A percentile compares a stretch with the other conserved stretches of the same genome.
Conservation (phyloP, 2,329 filamentous ascomycete species). For the Elsinoe ampelina region DNA sequence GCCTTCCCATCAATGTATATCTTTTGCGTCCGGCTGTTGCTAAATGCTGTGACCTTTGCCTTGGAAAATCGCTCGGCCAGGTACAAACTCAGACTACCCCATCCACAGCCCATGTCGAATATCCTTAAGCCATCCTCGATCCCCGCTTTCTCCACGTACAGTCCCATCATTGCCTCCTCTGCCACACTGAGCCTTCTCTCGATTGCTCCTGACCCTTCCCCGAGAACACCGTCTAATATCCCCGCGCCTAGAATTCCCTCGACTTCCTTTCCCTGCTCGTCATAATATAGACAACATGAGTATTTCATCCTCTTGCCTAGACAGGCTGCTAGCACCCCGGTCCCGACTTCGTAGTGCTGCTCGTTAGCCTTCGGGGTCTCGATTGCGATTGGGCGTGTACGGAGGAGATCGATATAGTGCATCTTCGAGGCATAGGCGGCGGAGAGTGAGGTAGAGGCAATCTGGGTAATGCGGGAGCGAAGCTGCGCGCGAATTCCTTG, state of each 20-base stretch:
- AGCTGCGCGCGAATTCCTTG: constrained; percentile 59
- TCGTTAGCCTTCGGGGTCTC: constrained; percentile 56
- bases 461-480: constrained; percentile 48
- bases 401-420: constrained; percentile 51
- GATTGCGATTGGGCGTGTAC: constrained; percentile 56
- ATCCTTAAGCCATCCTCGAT: constrained; percentile 52
- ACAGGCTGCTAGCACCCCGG: constrained; percentile 51
- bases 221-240: neutral
- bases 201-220: neutral
- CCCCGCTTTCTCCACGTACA: constrained; percentile 53
- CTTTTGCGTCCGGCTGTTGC: constrained; percentile 61
- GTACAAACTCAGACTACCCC: constrained; percentile 57
- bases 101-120: constrained; percentile 59
- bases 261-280: constrained; percentile 45
- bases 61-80: constrained; percentile 57
- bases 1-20: constrained; percentile 55
- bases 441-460: constrained; percentile 45
- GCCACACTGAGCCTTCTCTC: constrained; percentile 29
- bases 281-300: constrained; percentile 56
- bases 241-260: constrained; percentile 13
- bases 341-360: constrained; percentile 66
- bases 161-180: constrained; percentile 56
- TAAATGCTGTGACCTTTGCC: constrained; percentile 56
- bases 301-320: constrained; percentile 66
- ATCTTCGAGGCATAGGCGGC: constrained; percentile 52